These are phyloP conservation scores for Xylaria acuta DNA, from an alignment of 495 filamentous ascomycete genomes.

Conservation along the genomic window DNA sequence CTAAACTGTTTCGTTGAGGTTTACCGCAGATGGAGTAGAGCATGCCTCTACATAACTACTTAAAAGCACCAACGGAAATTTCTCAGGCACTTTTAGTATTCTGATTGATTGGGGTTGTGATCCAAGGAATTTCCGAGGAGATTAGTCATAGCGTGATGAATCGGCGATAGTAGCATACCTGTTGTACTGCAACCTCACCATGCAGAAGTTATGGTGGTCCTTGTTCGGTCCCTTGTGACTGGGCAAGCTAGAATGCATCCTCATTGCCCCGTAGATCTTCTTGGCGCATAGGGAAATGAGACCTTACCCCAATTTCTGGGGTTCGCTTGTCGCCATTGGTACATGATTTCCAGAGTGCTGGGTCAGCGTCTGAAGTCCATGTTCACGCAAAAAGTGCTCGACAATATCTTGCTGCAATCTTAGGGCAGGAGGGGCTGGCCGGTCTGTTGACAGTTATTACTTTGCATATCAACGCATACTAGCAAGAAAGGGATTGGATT, in stretches of 20 bases:
- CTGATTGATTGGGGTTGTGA: no score
- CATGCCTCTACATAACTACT: no score
- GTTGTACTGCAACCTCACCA: background rate
- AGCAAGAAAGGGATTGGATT: background rate
- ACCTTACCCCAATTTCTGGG: slow-evolving; percentile 17
- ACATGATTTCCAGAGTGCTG: slow-evolving; percentile 25
- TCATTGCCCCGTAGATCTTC: slow-evolving; percentile 18
- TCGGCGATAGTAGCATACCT: background rate
- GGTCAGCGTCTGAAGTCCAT: slow-evolving; percentile 7
- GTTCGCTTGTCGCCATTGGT: slow-evolving; percentile 26
- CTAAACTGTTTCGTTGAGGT: background rate
- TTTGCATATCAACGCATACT: background rate
- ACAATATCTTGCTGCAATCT: background rate
- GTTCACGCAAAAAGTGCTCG: background rate
- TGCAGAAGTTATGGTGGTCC: background rate
- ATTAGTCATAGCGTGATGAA: background rate
- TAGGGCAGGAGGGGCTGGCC: background rate
- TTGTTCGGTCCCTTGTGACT: slow-evolving; percentile 4
- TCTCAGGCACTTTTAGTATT: no score
- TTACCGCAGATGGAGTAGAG: background rate
- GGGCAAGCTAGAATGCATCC: background rate
- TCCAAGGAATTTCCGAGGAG: no score
- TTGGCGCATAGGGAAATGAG: slow-evolving; percentile 17
- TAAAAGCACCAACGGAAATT: no score
- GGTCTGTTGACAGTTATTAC: background rate